Evolutionary conservation across 2,329 filamentous ascomycete genomes (phyloP).

Genomic region (Penicillium sp.): DNA sequence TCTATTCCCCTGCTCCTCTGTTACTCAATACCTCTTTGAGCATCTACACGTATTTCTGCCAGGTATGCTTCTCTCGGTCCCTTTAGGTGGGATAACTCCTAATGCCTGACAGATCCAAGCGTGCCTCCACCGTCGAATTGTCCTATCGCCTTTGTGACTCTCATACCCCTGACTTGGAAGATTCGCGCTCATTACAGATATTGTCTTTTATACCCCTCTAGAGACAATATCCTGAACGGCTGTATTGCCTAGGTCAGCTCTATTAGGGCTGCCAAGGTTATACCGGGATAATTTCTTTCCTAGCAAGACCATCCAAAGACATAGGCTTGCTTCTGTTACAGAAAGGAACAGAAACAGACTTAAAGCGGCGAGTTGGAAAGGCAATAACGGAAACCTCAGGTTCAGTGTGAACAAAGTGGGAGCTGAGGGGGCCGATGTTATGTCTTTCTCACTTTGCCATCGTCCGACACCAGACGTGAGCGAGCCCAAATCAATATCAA

Average conservation of each 20-base stretch:
- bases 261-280: not conserved
- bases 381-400: not conserved
- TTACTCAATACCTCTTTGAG: not conserved
- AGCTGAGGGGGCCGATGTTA: not conserved
- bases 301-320: not conserved
- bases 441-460: constrained; percentile 3
- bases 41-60: not conserved
- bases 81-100: too few relatives aligned
- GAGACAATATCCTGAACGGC: not conserved
- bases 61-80: not conserved
- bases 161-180: not conserved
- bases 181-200: too few relatives aligned
- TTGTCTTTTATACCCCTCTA: not conserved
- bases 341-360: not conserved
- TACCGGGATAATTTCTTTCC: not conserved
- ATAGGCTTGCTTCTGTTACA: not conserved
- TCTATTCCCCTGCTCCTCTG: not conserved
- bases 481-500: not conserved
- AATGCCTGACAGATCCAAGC: not conserved
- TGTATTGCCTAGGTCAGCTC: not conserved
- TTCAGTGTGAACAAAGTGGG: not conserved
- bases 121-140: not conserved
- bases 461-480: constrained; percentile 3
- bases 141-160: not conserved
- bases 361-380: not conserved